A percentile compares a stretch with the other conserved stretches of the same genome.
Evolutionary conservation across 2,329 filamentous ascomycete genomes (phyloP).

Genomic region (Chalara sp.): DNA sequence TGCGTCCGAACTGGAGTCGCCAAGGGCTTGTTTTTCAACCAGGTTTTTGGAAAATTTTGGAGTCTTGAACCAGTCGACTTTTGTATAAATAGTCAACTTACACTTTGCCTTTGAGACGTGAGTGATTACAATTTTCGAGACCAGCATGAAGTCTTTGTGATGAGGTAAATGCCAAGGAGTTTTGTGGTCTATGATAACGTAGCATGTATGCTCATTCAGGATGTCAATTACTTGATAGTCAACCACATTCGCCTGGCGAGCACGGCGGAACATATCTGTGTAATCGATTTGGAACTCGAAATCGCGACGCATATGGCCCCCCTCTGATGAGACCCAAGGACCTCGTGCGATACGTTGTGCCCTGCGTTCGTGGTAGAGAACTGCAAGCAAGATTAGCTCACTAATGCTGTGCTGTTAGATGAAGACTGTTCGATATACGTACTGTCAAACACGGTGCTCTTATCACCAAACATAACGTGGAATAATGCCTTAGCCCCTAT

Average conservation of each 20-base stretch:
- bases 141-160: conserved; percentile 68
- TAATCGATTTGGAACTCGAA: conserved; percentile 75
- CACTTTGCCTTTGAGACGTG: conserved; percentile 88
- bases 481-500: conserved; percentile 92
- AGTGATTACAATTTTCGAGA: conserved; percentile 90
- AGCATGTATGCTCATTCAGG: conserved; percentile 67
- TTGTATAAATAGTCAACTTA: conserved; percentile 82
- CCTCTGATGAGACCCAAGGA: conserved; percentile 70
- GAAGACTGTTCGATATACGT: not conserved
- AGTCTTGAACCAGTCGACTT: conserved; percentile 76
- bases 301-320: conserved; percentile 65
- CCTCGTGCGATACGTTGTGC: conserved; percentile 78
- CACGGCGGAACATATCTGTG: conserved; percentile 56
- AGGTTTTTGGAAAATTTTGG: conserved; percentile 53
- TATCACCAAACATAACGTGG: conserved; percentile 94
- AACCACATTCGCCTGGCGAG: conserved; percentile 55
- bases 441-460: conserved; percentile 74
- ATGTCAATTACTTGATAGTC: conserved; percentile 86
- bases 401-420: not conserved
- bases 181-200: conserved; percentile 56
- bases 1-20: conserved; percentile 66
- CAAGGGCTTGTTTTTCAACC: conserved; percentile 65
- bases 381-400: conserved; percentile 39
- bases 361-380: conserved; percentile 77
- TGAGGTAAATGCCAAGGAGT: conserved; percentile 70